Base-by-base conservation (phyloP, 164 flowering plant genomes). In the Hamamelis virginiana region DNA sequence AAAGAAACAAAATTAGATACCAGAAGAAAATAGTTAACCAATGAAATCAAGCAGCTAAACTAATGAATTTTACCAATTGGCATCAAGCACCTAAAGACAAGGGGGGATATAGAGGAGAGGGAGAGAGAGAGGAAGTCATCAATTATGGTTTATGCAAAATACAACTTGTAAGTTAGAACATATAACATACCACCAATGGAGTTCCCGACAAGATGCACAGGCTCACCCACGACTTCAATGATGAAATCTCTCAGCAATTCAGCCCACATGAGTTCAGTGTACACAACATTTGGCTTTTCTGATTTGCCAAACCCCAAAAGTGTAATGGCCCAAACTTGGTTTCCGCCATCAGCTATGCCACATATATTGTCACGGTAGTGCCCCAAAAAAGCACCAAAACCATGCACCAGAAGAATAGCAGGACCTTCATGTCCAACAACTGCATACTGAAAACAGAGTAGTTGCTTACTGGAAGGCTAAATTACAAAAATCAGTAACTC, bases 351-450 rank as follows among this genome's bases (percentile, higher is more conserved):
- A 67, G 93, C 88, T 71, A 89, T 71, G 18, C 59, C 68, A 70
- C 69, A 9, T 19, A 85, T 58, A 71, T 92, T 92, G 75, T 91
- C 92, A 60, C 95, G 87, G 76, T 78, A 92, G 72, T 92, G 98
- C 82, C 91, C 96, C 77, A 82, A 72, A 77, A 86, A 90, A 44
- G 96, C 96, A 71, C 98, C 98, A 78, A 92, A 92, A 76, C 98
- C 98, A 82, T 92, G 98, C 21, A 91, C 96, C 50, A 92, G 87
- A 68, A 92, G 86, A 74, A 82, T 51, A 57, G 91, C 84, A 73
- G 98, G 98, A 61, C 98, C 98, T 77, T 81, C 81, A 48, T 77
- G 62, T 53, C 98, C 98, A 75, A 74, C 80, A 72, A 83, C 87
- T 72, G 92, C 83, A 69, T 92, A 92, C 98, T 92, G 84, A 44